A percentile compares a stretch with the other conserved stretches of the same genome.
Evolutionary conservation across 208 protist genomes (phyloP).

Genomic region (Trypanosoma conorhini): DNA sequence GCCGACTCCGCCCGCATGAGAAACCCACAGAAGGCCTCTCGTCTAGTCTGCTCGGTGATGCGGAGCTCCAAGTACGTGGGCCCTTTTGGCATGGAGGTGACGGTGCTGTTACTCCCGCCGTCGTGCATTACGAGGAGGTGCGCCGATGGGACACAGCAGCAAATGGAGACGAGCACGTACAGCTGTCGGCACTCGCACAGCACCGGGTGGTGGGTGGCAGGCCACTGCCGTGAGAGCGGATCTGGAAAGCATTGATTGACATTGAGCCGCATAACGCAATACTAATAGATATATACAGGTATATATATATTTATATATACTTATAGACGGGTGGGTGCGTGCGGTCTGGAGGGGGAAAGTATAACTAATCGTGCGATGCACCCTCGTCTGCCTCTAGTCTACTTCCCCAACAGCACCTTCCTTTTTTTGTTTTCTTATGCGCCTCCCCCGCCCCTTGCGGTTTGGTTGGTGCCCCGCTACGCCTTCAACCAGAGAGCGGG

Average conservation of each 20-base stretch:
- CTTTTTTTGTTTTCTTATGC: not conserved
- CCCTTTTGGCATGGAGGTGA: constrained; percentile 80
- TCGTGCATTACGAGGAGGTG: constrained; percentile 86
- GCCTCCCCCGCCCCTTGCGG: not conserved
- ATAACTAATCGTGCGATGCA: not conserved
- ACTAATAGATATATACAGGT: not conserved
- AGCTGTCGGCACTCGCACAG: constrained; percentile 83
- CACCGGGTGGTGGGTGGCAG: constrained; percentile 67
- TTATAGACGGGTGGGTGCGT: constrained; percentile 12
- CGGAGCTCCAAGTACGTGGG: constrained; percentile 79
- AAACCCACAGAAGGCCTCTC: constrained; percentile 68
- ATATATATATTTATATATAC: constrained; percentile 6
- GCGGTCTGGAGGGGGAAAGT: not conserved
- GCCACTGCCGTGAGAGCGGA: constrained; percentile 78
- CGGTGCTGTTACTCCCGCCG: constrained; percentile 44
- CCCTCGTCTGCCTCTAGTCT: not conserved
- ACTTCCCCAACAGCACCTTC: not conserved
- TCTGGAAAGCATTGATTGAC: constrained; percentile 84
- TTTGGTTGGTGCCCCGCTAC: not conserved
- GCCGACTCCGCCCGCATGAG: constrained; percentile 51
- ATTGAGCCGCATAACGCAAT: constrained; percentile 37
- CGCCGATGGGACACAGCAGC: constrained; percentile 77
- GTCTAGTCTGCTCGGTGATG: constrained; percentile 57
- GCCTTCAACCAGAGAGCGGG: not conserved
- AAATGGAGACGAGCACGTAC: constrained; percentile 81